Percentiles rank a stretch among this genome's conserved stretches.
Conservation (phyloP, 2,329 filamentous ascomycete species). For the Alternaria postmessia region DNA sequence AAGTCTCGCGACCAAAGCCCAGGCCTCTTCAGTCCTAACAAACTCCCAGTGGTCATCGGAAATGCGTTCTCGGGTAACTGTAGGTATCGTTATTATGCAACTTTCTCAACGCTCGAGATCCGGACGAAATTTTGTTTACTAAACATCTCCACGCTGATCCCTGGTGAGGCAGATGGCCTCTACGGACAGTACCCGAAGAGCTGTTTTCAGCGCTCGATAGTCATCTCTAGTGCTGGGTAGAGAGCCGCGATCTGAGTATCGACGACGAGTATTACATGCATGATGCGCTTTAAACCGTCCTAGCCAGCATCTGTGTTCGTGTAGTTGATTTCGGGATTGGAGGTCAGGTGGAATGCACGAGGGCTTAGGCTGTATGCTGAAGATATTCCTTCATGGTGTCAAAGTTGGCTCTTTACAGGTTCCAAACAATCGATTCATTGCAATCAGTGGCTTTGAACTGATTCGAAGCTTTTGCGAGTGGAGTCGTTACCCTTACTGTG, state of each 20-base stretch:
- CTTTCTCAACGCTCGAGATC: background rate
- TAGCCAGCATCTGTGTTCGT: constrained; percentile 15
- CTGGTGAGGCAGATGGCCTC: constrained; percentile 47
- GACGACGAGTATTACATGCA: constrained; percentile 13
- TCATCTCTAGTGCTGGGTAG: constrained; percentile 25
- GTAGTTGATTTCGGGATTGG: background rate
- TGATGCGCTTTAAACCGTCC: constrained; percentile 31
- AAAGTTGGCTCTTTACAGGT: background rate
- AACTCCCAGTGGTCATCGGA: constrained; percentile 50
- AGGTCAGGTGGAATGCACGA: background rate
- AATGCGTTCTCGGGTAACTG: constrained; percentile 42
- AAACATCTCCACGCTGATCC: constrained; percentile 42
- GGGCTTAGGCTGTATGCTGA: background rate
- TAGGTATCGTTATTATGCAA: background rate
- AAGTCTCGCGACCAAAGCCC: constrained; percentile 52
- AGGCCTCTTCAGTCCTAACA: constrained; percentile 38
- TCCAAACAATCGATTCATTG: background rate
- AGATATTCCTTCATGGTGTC: background rate
- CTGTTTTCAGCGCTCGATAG: constrained; percentile 45
- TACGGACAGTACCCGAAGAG: constrained; percentile 45
- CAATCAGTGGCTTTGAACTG: background rate
- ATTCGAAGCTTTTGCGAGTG: background rate
- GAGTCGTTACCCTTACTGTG: background rate
- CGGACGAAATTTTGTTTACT: background rate
- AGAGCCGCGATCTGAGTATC: constrained; percentile 25